Conservation (phyloP, 2,329 filamentous ascomycete species). For the Penicillium sp. region DNA sequence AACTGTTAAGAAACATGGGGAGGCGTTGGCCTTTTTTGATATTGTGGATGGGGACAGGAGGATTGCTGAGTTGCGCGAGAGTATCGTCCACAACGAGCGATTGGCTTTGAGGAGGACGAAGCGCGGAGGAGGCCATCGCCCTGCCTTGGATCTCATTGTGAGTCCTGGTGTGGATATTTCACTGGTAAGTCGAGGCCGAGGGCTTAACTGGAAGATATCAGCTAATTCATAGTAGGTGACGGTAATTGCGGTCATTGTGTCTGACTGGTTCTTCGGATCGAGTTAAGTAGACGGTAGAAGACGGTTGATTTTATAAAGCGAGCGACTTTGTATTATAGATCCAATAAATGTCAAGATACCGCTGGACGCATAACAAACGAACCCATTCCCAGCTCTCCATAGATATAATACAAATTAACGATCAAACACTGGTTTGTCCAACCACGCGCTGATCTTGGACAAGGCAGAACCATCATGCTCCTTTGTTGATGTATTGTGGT, state of each 20-base stretch:
- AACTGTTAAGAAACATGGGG: conserved; percentile 10
- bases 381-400: neutral
- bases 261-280: neutral
- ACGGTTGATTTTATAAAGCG: neutral
- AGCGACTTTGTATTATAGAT: neutral
- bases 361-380: neutral
- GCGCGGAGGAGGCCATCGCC: conserved; percentile 13
- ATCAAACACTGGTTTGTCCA: neutral
- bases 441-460: neutral
- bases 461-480: conserved; percentile 6
- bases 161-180: conserved; percentile 24
- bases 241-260: neutral
- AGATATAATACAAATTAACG: neutral
- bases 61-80: conserved; percentile 22
- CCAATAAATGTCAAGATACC: neutral
- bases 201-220: neutral
- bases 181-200: conserved; percentile 13
- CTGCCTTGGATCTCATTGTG: conserved; percentile 23
- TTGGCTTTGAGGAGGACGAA: conserved; percentile 11
- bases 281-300: neutral
- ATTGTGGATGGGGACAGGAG: conserved; percentile 23
- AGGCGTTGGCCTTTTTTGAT: conserved; percentile 18
- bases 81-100: conserved; percentile 20
- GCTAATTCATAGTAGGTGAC: neutral
- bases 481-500: neutral